Base-by-base conservation (phyloP, 495 filamentous ascomycete genomes). In the Antarctomyces pellizariae region DNA sequence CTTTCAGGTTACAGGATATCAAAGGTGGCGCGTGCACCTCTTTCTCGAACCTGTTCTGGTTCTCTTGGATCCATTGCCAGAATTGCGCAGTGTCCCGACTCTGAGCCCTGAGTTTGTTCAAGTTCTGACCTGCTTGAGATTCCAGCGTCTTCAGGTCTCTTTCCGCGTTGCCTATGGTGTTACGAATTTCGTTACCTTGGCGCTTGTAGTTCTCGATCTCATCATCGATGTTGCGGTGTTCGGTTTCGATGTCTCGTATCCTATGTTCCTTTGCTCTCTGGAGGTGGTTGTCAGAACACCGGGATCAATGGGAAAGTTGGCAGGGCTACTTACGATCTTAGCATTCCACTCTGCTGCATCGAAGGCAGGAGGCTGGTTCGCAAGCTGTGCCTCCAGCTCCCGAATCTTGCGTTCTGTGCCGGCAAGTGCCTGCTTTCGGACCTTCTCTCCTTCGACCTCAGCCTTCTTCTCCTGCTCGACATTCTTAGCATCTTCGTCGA, bases 21-120 rank as follows among this genome's bases (percentile, higher is more conserved):
- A 84, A 59, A 0, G 86, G 68, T 10, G 86, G 86, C 0, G 79
- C 82, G 45, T 78, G 83, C 13, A 95, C 71, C 35, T 74, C 60
- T 29, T 73, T 65, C 43, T 83, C 64, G 31, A 95, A 93, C 14
- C 58, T 43, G 36, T 62, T 45, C 22, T 59, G 64, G 44, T 95
- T 67, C 2, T 67, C 42, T 34, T 71, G 57, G 30, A 93, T 49
- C 77, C 82, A 95, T 24, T 67, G 58, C 66, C 82, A 92, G 13
- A 68, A 72, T 37, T 43, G 56, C 7, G 54, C 50, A 2, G 72
- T 66, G 30, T 95, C 77, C 0, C 16, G 22, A 3, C 73, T 70
- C 2, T 54, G 1, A 4, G 36, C 44, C 19, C 47, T 49, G 6
- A 93, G 54, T 36, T 71, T 66, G 22, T 38, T 60, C 32, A 71